Evolutionary conservation across 148 eudicot genomes (phyloP), one percentile per base, ranked within the genome.

Genomic region (Heliamphora exappendiculata): DNA sequence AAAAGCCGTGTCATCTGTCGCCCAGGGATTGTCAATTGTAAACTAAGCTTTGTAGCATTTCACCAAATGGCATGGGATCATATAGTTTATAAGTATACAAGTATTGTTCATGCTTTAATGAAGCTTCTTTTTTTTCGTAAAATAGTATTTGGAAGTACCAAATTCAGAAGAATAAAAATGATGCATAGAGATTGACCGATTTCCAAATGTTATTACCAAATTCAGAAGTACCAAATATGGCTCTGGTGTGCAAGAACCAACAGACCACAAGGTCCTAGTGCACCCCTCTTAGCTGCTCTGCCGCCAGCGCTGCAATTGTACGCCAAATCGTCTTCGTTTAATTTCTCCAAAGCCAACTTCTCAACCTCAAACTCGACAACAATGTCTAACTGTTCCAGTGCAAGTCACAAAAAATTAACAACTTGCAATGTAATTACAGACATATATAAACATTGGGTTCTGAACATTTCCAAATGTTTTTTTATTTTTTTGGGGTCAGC

Each of bases 261-360:
- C 13, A 89, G 4, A 4, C 93, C 93, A 16, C 87, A 89, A 1
- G 91, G 93, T 20, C 93, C 93, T 3, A 89, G 80, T 3, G 90
- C 86, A 16, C 91, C 93, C 22, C 91, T 83, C 1, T 78, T 79
- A 45, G 79, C 29, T 31, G 86, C 80, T 70, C 86, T 91, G 28
- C 78, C 81, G 37, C 84, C 81, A 22, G n/a, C 60, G 20, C 80
- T 71, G 83, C 93, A 87, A 11, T 74, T 76, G 70, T 81, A 86
- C 22, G 53, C 37, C 66, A 60, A 86, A 13, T 72, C 72, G 0
- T 73, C 60, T 49, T 36, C 80, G 0, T 80, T 66, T 26, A 80
- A 31, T 9, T 44, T 73, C 37, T 84, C 78, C 66, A 89, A 20
- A 19, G 78, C 84, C 26, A 76, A 84, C 63, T 70, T 39, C 20